A percentile compares a stretch with the other conserved stretches of the same genome.
phyloP scores from a whole-genome alignment of 164 flowering plant species.

The Akebia trifoliata region DNA sequence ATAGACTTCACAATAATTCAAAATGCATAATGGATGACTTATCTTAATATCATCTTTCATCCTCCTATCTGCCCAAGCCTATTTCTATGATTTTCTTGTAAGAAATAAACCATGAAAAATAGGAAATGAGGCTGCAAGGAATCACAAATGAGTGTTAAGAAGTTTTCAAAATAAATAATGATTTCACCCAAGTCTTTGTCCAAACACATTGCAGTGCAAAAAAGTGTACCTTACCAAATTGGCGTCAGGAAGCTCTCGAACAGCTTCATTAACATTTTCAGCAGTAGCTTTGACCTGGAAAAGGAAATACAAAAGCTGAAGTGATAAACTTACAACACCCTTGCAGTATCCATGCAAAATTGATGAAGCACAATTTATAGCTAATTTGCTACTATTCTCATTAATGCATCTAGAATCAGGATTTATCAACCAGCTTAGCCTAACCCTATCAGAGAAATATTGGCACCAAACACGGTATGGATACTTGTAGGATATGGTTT shows the following conservation, averaged over 20 bases:
- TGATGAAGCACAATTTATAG: neutral
- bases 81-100: neutral
- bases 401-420: neutral
- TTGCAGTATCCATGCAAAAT: too few species aligned
- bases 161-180: neutral
- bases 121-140: neutral
- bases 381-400: neutral
- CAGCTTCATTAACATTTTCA: constrained; percentile 94
- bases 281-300: constrained; percentile 95
- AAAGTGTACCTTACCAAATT: constrained; percentile 95
- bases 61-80: neutral
- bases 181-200: neutral
- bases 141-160: constrained; percentile 1
- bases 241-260: constrained; percentile 98
- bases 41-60: constrained; percentile 2
- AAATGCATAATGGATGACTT: neutral
- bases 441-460: neutral
- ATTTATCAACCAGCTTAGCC: neutral
- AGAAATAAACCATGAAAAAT: neutral
- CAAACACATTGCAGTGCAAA: constrained; percentile 19
- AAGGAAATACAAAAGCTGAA: neutral
- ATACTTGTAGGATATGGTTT: neutral
- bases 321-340: neutral
- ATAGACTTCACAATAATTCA: neutral
- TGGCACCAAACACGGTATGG: neutral